These are phyloP conservation scores for Solanum microdontum DNA, from an alignment of 257 asterid species.

Conservation along the genomic window DNA sequence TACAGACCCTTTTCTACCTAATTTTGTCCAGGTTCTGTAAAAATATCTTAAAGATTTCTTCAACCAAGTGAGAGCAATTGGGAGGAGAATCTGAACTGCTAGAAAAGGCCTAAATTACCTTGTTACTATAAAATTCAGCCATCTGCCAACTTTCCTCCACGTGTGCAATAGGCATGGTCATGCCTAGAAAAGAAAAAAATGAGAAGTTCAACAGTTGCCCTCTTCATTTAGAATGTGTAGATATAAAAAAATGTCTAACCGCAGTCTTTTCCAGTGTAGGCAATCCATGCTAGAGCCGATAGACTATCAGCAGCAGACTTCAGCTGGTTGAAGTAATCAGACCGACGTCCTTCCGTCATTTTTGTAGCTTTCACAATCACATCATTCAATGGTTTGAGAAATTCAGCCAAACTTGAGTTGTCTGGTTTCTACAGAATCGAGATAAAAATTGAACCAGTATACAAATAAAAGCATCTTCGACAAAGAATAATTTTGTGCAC, in stretches of 20 bases:
- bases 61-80: not conserved
- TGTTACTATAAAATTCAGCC: slow-evolving; percentile 93
- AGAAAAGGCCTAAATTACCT: slow-evolving; percentile 32
- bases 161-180: slow-evolving; percentile 95
- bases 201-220: not conserved
- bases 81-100: not conserved
- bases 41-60: not conserved
- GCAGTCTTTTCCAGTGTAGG: slow-evolving; percentile 84
- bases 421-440: slow-evolving; percentile 73
- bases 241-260: slow-evolving; percentile 31
- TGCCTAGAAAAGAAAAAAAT: slow-evolving; percentile 33
- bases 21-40: not conserved
- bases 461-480: not conserved
- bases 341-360: slow-evolving; percentile 74
- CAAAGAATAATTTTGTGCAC: not conserved
- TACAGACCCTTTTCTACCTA: not conserved
- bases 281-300: slow-evolving; percentile 85
- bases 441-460: not conserved
- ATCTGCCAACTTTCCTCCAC: slow-evolving; percentile 99
- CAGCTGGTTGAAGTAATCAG: slow-evolving; percentile 76
- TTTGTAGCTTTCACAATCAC: slow-evolving; percentile 52
- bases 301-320: slow-evolving; percentile 89
- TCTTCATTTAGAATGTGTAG: not conserved
- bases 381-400: slow-evolving; percentile 80
- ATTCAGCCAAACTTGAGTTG: slow-evolving; percentile 54